Evolutionary conservation across 2,329 filamentous ascomycete species (phyloP).

Genomic region (Cytospora schulzeri): DNA sequence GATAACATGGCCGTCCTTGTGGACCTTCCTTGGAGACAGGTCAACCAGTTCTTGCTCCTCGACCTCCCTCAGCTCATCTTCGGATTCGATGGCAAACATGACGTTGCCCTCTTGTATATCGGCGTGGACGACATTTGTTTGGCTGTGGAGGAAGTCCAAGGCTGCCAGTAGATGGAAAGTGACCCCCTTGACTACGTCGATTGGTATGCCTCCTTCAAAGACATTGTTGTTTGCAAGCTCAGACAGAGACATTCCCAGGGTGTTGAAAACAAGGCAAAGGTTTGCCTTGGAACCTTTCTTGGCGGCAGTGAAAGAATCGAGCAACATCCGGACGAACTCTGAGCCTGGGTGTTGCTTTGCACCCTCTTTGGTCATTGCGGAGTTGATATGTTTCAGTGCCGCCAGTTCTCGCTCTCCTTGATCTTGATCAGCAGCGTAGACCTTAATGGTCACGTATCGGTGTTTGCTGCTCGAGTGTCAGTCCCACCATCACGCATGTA

Average conservation of each 20-base stretch:
- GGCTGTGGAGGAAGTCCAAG: background rate
- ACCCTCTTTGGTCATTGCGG: background rate
- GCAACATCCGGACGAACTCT: constrained; percentile 9
- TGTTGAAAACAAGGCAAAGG: constrained; percentile 16
- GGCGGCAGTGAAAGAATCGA: constrained; percentile 14
- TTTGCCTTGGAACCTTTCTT: constrained; percentile 1
- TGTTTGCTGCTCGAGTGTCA: background rate
- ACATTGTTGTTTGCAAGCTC: constrained; percentile 1
- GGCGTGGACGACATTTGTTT: constrained; percentile 19
- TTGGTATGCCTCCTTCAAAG: background rate
- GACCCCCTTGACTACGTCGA: background rate
- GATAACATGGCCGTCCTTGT: constrained; percentile 19
- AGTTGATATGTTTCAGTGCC: constrained; percentile 14
- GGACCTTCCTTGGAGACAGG: constrained; percentile 16
- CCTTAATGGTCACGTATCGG: constrained; percentile 21
- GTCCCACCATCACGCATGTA: background rate
- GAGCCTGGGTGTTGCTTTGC: constrained; percentile 3
- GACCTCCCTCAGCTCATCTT: background rate
- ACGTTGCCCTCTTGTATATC: constrained; percentile 26
- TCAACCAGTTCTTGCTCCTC: constrained; percentile 18
- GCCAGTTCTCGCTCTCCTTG: constrained; percentile 12
- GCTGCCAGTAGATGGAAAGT: background rate
- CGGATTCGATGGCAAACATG: constrained; percentile 7
- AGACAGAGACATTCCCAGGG: constrained; percentile 9
- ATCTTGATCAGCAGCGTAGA: constrained; percentile 9